Evolutionary conservation across 2,329 filamentous ascomycete species (phyloP).

Genomic region (Alternaria gansuensis): DNA sequence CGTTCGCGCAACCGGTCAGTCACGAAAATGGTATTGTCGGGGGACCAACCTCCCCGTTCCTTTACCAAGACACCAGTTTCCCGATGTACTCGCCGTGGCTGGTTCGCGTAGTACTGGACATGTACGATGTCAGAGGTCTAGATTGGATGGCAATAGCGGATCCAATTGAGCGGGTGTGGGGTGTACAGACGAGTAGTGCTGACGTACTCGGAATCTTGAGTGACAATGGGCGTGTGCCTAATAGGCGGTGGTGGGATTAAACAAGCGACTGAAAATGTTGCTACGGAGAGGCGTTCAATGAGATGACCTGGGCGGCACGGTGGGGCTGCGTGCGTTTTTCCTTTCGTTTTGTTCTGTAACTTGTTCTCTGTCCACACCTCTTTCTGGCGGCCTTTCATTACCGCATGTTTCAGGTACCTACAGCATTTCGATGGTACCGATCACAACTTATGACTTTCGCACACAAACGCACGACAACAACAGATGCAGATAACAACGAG

Average conservation of each 20-base stretch:
- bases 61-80: slow-evolving; percentile 42
- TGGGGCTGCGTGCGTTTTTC: not conserved
- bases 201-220: slow-evolving; percentile 50
- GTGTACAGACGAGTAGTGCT: slow-evolving; percentile 45
- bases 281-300: not conserved
- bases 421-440: slow-evolving; percentile 7
- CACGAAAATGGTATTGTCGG: slow-evolving; percentile 10
- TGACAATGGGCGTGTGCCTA: slow-evolving; percentile 47
- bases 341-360: not conserved
- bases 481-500: slow-evolving; percentile 2
- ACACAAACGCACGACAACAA: not conserved
- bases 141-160: slow-evolving; percentile 52
- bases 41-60: slow-evolving; percentile 31
- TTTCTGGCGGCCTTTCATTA: not conserved
- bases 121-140: slow-evolving; percentile 48
- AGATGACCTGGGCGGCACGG: not conserved
- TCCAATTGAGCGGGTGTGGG: slow-evolving; percentile 47
- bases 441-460: slow-evolving; percentile 7
- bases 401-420: slow-evolving; percentile 1
- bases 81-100: slow-evolving; percentile 50
- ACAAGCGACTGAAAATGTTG: not conserved
- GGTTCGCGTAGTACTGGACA: slow-evolving; percentile 49
- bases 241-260: slow-evolving; percentile 51
- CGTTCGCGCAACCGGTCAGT: slow-evolving; percentile 20
- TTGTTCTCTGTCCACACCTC: not conserved